Conservation (phyloP, 2,329 filamentous ascomycete genomes). For the Hymenoscyphus scutula region DNA sequence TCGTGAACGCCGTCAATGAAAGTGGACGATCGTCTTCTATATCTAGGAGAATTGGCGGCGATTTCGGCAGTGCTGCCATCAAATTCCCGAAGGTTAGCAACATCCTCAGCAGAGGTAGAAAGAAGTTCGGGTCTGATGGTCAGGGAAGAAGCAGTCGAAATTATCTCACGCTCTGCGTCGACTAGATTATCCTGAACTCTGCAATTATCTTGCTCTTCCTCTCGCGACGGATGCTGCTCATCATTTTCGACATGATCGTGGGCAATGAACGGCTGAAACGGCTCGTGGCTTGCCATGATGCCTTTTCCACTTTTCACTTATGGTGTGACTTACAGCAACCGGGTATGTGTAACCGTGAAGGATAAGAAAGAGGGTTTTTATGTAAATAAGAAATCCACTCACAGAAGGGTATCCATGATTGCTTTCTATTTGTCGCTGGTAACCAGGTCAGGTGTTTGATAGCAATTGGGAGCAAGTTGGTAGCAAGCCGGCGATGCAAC, state of each 20-base stretch:
- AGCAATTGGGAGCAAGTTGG: not conserved
- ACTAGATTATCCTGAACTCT: not conserved
- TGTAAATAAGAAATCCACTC: conserved; percentile 7
- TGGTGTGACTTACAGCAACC: not conserved
- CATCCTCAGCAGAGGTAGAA: not conserved
- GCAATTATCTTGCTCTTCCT: not conserved
- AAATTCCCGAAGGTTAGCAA: conserved; percentile 37
- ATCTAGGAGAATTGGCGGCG: conserved; percentile 84
- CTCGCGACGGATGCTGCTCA: not conserved
- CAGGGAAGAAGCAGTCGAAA: conserved; percentile 1
- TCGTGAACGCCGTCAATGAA: conserved; percentile 98
- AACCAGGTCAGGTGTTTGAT: not conserved
- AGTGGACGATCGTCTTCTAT: conserved; percentile 89
- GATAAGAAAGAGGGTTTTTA: not conserved
- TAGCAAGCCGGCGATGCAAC: not conserved
- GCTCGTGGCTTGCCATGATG: not conserved
- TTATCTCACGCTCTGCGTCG: not conserved
- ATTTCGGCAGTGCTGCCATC: conserved; percentile 73
- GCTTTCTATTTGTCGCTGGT: not conserved
- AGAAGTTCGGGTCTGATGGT: conserved; percentile 13
- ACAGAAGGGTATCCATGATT: conserved; percentile 21
- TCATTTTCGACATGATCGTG: not conserved
- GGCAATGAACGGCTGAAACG: not conserved
- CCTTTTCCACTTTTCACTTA: not conserved
- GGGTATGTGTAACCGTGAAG: not conserved